These are phyloP conservation scores for Aspergillus clavatus DNA, from an alignment of 2,329 filamentous ascomycete species.

Conservation along the genomic window DNA sequence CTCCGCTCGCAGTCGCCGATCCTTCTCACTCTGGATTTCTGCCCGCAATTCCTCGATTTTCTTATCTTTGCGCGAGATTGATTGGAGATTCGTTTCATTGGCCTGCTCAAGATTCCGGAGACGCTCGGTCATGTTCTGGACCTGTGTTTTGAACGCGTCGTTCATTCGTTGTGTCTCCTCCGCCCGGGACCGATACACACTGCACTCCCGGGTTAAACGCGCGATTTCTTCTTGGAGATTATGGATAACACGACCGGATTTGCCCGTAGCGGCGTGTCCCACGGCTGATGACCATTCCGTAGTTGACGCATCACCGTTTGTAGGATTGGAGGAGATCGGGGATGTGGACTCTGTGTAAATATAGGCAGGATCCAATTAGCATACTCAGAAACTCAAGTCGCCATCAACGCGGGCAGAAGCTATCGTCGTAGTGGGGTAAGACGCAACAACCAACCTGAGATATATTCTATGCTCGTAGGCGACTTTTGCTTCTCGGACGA, in stretches of 20 bases:
- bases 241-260: constrained; percentile 49
- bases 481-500: constrained; percentile 24
- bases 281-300: constrained; percentile 48
- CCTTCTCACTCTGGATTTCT: constrained; percentile 41
- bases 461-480: constrained; percentile 14
- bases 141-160: constrained; percentile 42
- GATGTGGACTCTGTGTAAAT: constrained; percentile 15
- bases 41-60: constrained; percentile 44
- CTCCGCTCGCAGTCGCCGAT: constrained; percentile 39
- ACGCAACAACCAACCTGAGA: constrained; percentile 21
- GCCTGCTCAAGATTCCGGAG: constrained; percentile 44
- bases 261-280: constrained; percentile 46
- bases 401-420: no score
- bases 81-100: constrained; percentile 44
- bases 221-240: constrained; percentile 49
- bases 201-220: constrained; percentile 44
- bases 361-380: constrained; percentile 6
- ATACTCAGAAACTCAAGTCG: no score
- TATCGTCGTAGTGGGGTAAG: neutral
- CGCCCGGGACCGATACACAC: constrained; percentile 40
- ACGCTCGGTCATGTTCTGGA: constrained; percentile 43
- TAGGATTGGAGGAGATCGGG: constrained; percentile 20
- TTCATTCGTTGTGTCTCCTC: constrained; percentile 46
- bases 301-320: constrained; percentile 25
- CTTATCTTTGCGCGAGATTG: constrained; percentile 45